phyloP scores from a whole-genome alignment of 2,329 filamentous ascomycete species.

The Ploettnerulaceae sp. region DNA sequence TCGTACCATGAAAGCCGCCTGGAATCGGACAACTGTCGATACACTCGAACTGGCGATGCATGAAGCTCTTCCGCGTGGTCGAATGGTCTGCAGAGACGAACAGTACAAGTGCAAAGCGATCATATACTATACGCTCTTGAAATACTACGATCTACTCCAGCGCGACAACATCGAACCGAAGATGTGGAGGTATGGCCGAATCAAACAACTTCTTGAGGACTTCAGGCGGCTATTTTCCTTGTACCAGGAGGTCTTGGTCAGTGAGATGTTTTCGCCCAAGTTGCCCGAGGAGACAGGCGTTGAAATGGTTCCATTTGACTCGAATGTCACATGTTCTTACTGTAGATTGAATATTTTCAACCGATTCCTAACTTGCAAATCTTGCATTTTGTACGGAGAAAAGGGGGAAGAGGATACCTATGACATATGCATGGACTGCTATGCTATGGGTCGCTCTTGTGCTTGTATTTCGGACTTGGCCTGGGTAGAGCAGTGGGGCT shows the following conservation, averaged over 20 bases:
- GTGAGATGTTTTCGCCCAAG: slow-evolving; percentile 75
- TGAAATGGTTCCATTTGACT: slow-evolving; percentile 78
- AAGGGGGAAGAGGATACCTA: slow-evolving; percentile 79
- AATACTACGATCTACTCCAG: slow-evolving; percentile 63
- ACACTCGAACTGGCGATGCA: slow-evolving; percentile 80
- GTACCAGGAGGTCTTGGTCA: slow-evolving; percentile 73
- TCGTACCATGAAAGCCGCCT: slow-evolving; percentile 93
- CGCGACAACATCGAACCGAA: slow-evolving; percentile 43
- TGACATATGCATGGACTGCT: slow-evolving; percentile 97
- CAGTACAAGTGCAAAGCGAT: slow-evolving; percentile 99
- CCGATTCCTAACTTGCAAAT: slow-evolving; percentile 85
- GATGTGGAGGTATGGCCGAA: slow-evolving; percentile 39
- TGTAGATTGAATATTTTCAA: slow-evolving; percentile 97
- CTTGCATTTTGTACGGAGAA: slow-evolving; percentile 65
- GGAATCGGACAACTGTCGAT: slow-evolving; percentile 92
- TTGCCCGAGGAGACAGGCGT: slow-evolving; percentile 58
- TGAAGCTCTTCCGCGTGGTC: slow-evolving; percentile 82
- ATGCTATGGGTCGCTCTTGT: slow-evolving; percentile 93
- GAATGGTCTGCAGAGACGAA: slow-evolving; percentile 91
- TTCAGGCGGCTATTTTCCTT: slow-evolving; percentile 76
- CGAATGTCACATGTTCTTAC: slow-evolving; percentile 91
- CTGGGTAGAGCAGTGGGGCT: slow-evolving; percentile 92
- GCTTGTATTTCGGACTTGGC: slow-evolving; percentile 77
- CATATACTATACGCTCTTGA: slow-evolving; percentile 78
- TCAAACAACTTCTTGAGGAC: slow-evolving; percentile 72